Base-by-base conservation (phyloP, 2,329 filamentous ascomycete species). In the Neonectria hederae region DNA sequence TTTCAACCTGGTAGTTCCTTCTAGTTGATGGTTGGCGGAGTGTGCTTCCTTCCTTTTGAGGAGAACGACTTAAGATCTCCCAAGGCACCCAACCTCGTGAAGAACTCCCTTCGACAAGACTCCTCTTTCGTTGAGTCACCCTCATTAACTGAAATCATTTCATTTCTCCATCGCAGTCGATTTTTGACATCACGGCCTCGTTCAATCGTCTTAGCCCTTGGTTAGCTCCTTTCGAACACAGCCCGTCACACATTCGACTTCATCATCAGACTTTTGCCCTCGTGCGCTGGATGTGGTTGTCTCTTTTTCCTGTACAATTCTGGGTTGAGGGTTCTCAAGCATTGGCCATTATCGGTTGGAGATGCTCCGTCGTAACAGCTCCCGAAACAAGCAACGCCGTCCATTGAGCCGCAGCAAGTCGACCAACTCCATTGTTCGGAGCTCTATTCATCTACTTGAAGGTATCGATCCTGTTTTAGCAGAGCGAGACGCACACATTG, bases 401-500 rank as follows among this genome's bases (percentile, higher is more conserved):
- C 72, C 78, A 81, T 58, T 87, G 24, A 76, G 78, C 69, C 83
- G 82, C 68, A 85, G 83, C 74, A 89, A 86, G 72, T 88, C 86
- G 7, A 81, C 81, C n/a, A 81, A 79, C 63, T 85, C 85, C 35
- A 77, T 82, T 13, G 51, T 46, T 9, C 66, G 67, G 30, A 81
- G 81, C 54, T 80, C 82, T 30, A 78, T 83, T 21, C 77, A 79
- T 62, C 63, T 68, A 1, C 76, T 86, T 21, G 80, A 85, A 54
- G 79, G 83, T 54, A 84, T 88, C 48, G 78, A 83, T 68, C 83
- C 84, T 1, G 77, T 76, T 11, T 75, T 78, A 4, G 85, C 86
- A 2, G 83, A 86, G 53, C 81, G 86, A 58, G 87, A 91, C 75
- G 90, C 90, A 8, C 84, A 87, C 42, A 83, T 85, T 42, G 89